Evolutionary conservation across 225 moss, liverwort and hornwort genomes (phyloP).

Genomic region (Asterella californica): DNA sequence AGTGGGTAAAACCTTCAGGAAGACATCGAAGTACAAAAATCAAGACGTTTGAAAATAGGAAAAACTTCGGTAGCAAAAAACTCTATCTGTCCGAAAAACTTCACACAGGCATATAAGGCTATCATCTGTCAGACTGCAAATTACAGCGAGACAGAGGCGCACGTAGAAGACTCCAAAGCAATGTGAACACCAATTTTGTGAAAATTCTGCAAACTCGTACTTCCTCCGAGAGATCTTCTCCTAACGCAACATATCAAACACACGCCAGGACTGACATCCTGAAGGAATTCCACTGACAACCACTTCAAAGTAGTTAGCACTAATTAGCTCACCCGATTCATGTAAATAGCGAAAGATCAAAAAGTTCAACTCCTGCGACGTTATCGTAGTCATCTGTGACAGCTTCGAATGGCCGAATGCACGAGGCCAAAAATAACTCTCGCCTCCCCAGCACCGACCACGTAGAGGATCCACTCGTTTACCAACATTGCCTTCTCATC

Average conservation of each 20-base stretch:
- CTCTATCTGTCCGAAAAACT: not conserved
- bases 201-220: not conserved
- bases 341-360: constrained; percentile 93
- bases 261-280: not conserved
- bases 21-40: too few species aligned
- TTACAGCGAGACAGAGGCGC: not conserved
- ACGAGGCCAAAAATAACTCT: not conserved
- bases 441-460: not conserved
- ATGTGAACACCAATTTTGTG: not conserved
- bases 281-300: not conserved
- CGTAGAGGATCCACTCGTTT: not conserved
- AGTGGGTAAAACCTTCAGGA: constrained; percentile 70
- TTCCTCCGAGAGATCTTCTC: not conserved
- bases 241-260: not conserved
- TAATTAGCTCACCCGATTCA: constrained; percentile 64
- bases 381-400: constrained; percentile 76
- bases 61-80: not conserved
- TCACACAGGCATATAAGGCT: not conserved
- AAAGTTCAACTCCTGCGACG: constrained; percentile 96
- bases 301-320: not conserved
- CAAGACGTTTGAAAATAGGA: not conserved
- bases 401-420: not conserved
- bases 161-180: not conserved
- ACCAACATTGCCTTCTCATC: constrained; percentile 3
- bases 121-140: not conserved